Percentiles rank a stretch among this genome's conserved stretches.
Conservation (phyloP, 495 filamentous ascomycete species). For the Ramalina intermedia region DNA sequence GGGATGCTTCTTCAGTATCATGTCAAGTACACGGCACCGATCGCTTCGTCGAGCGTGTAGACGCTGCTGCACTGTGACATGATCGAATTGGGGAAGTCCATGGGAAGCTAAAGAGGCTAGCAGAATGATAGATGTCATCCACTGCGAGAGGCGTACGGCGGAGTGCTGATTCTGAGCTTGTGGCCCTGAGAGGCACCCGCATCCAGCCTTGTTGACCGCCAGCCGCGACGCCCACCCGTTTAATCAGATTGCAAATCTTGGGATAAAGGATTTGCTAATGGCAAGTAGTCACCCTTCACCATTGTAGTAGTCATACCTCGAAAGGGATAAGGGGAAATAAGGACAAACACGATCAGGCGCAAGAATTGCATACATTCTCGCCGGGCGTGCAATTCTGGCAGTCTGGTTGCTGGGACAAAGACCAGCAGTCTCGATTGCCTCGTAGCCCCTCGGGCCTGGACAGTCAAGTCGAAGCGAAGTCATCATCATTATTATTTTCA, state of each 20-base stretch:
- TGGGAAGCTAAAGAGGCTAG: too few species aligned
- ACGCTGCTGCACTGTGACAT: neutral
- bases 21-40: neutral
- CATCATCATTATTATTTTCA: too few species aligned
- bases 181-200: slow-evolving; percentile 3
- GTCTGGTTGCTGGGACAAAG: neutral
- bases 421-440: neutral
- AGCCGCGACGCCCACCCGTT: slow-evolving; percentile 12
- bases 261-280: slow-evolving; percentile 11
- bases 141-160: too few species aligned
- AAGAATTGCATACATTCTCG: neutral
- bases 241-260: neutral
- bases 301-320: neutral
- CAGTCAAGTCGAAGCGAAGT: too few species aligned
- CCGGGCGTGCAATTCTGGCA: neutral
- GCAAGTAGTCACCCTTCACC: neutral
- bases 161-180: too few species aligned
- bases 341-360: neutral
- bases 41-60: neutral
- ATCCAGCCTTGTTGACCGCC: slow-evolving; percentile 15
- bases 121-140: too few species aligned
- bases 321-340: too few species aligned
- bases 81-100: too few species aligned
- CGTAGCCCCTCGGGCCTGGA: neutral
- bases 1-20: neutral